phyloP scores from a whole-genome alignment of 371 early-diverging fungal species.

The Rhizopus stolonifer region DNA sequence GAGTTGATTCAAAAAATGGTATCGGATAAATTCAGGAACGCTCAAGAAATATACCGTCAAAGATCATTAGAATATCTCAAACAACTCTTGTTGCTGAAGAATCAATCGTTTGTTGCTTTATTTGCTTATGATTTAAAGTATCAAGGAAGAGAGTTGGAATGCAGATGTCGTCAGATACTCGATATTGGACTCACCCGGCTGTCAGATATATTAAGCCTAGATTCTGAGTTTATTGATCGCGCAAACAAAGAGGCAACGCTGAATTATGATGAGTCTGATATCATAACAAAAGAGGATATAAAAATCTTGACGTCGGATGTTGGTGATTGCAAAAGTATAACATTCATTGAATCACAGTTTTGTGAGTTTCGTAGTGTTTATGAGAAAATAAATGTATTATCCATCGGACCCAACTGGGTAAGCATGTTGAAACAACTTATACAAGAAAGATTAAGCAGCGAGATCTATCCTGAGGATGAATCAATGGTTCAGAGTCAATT shows the following conservation, averaged over 20 bases:
- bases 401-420: conserved; percentile 14
- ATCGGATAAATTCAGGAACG: conserved; percentile 3
- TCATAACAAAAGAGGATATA: background rate
- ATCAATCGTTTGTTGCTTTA: conserved; percentile 3
- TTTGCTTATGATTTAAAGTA: conserved; percentile 11
- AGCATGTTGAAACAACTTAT: conserved; percentile 4
- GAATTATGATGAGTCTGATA: background rate
- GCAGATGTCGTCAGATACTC: conserved; percentile 4
- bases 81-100: background rate
- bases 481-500: conserved; percentile 11
- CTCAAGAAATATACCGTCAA: conserved; percentile 3
- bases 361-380: conserved; percentile 4
- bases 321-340: background rate
- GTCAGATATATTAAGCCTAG: conserved; percentile 12
- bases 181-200: conserved; percentile 2
- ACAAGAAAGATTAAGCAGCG: background rate
- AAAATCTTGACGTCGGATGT: background rate
- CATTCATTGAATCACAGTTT: background rate
- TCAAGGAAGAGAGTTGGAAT: conserved; percentile 8
- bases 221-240: conserved; percentile 4
- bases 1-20: conserved; percentile 12
- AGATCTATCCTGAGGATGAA: conserved; percentile 4
- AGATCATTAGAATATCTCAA: conserved; percentile 5
- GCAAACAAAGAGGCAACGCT: background rate
- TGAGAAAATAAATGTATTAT: conserved; percentile 6